phyloP scores from a whole-genome alignment of 257 asterid species.

The Osmanthus fragrans region DNA sequence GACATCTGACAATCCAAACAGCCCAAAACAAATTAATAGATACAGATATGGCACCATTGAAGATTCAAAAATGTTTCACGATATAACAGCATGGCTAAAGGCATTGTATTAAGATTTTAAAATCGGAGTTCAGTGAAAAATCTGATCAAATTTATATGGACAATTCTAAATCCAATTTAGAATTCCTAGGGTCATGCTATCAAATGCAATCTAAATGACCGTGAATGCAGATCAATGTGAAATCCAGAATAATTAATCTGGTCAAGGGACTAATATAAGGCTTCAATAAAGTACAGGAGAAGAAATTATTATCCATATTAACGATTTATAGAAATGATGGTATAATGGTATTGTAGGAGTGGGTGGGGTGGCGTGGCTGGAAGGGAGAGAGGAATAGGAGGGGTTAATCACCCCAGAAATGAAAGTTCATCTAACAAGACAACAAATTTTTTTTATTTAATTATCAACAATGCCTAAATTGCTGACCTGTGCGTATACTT shows the following conservation, averaged over 20 bases:
- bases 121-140: not conserved
- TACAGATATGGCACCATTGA: not conserved
- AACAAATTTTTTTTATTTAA: not conserved
- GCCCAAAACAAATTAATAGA: not conserved
- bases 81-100: not conserved
- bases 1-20: not conserved
- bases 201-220: not conserved
- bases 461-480: not conserved
- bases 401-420: conserved; percentile 14
- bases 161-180: not conserved
- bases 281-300: not conserved
- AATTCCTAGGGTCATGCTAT: not conserved
- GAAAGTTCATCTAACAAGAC: conserved; percentile 15
- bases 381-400: not conserved
- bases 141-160: not conserved
- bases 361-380: not conserved
- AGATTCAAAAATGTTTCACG: not conserved
- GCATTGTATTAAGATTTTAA: not conserved
- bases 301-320: not conserved
- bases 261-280: not conserved
- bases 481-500: conserved; percentile 81
- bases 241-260: not conserved
- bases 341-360: not conserved
- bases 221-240: not conserved
- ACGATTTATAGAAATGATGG: not conserved